phyloP scores from a whole-genome alignment of 2,329 filamentous ascomycete genomes.

The Colletotrichum lindemuthianum region DNA sequence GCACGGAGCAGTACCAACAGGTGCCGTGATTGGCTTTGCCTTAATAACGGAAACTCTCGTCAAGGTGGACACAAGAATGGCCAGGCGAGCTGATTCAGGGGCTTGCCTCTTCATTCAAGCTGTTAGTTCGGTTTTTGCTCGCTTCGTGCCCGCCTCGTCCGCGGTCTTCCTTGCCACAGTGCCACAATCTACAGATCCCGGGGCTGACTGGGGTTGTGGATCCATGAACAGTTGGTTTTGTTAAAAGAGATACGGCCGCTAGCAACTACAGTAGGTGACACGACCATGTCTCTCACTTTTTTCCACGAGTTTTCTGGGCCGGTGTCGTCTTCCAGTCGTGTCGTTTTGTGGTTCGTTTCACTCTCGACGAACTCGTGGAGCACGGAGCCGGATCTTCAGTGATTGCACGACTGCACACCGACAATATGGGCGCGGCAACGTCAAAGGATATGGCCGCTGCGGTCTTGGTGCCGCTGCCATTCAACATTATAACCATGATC shows the following conservation, averaged over 20 bases:
- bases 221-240: conserved; percentile 4
- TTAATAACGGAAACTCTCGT: conserved; percentile 7
- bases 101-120: conserved; percentile 5
- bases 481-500: conserved; percentile 16
- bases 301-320: conserved; percentile 6
- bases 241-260: conserved; percentile 16
- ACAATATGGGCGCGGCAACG: conserved; percentile 28
- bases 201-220: conserved; percentile 20
- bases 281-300: background rate
- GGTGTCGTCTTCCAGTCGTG: background rate
- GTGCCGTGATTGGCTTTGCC: background rate
- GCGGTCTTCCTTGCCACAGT: conserved; percentile 16
- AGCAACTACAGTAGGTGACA: conserved; percentile 17
- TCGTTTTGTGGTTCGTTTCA: conserved; percentile 6
- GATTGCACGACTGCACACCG: background rate
- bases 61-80: conserved; percentile 5
- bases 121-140: too few relatives aligned
- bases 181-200: conserved; percentile 10
- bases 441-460: conserved; percentile 32
- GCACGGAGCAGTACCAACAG: too few relatives aligned
- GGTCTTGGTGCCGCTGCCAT: conserved; percentile 26
- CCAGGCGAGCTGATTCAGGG: conserved; percentile 5
- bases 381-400: conserved; percentile 29
- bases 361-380: conserved; percentile 3
- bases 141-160: background rate